Percentiles rank a stretch among this genome's conserved stretches.
Conservation (phyloP, 2,329 filamentous ascomycete species). For the Phaeosphaeria sp. region DNA sequence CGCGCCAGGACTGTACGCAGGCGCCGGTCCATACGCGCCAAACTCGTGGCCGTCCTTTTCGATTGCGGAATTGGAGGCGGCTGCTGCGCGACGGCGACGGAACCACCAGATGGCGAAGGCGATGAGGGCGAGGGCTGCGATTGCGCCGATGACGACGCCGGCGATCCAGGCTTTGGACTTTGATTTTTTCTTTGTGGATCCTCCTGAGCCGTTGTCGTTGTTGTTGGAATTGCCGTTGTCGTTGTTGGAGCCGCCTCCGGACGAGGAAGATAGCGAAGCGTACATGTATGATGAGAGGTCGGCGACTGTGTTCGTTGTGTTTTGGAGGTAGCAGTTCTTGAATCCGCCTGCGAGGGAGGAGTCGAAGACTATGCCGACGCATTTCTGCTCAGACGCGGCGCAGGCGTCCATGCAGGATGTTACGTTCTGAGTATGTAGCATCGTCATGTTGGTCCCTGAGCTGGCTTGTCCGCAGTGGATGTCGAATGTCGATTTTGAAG, state of each 20-base stretch:
- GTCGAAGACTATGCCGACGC: constrained; percentile 37
- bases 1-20: constrained; percentile 8
- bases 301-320: constrained; percentile 30
- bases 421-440: constrained; percentile 34
- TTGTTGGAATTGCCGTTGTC: constrained; percentile 1
- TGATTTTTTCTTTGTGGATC: neutral
- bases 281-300: constrained; percentile 27
- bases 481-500: constrained; percentile 30
- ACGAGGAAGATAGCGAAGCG: constrained; percentile 20
- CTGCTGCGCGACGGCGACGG: constrained; percentile 14
- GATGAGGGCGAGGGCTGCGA: constrained; percentile 23
- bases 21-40: constrained; percentile 9
- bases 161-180: constrained; percentile 37
- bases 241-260: constrained; percentile 5
- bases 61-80: neutral
- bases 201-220: neutral
- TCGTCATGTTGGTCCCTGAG: constrained; percentile 38
- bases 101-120: constrained; percentile 20
- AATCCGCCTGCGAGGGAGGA: constrained; percentile 30
- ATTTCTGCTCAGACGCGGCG: constrained; percentile 26
- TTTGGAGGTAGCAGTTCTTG: constrained; percentile 44
- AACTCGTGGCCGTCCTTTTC: constrained; percentile 13
- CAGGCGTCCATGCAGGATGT: constrained; percentile 41
- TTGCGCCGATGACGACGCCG: constrained; percentile 32
- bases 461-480: constrained; percentile 40